Evolutionary conservation across 306 rosid genomes (phyloP), one percentile per base, ranked within the genome.

Genomic region (Mimosa pudica): DNA sequence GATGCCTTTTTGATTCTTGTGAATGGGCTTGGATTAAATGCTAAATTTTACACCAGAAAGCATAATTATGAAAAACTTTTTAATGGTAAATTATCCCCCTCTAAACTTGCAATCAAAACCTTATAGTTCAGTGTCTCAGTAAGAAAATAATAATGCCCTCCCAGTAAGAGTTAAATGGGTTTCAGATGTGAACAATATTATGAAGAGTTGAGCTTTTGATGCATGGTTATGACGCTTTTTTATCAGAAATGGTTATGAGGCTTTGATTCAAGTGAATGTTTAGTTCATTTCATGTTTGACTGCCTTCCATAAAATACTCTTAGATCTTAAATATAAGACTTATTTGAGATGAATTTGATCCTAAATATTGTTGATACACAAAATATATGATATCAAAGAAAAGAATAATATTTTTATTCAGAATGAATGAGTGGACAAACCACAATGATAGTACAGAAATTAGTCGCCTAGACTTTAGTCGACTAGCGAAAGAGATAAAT

Each of bases 201-300:
- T 68, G 52, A n/a, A n/a, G n/a, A 66, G 52, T 42, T 68, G 71
- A 38, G 70, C 49, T 66, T 9, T 18, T 41, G 49, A 36, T n/a
- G n/a, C n/a, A n/a, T n/a, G n/a, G n/a, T n/a, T n/a, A n/a, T n/a
- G n/a, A n/a, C n/a, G n/a, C n/a, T n/a, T n/a, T n/a, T n/a, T n/a
- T n/a, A n/a, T n/a, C n/a, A n/a, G n/a, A n/a, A n/a, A n/a, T 41
- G 47, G 49, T 66, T 68, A 41, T 42, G 46, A 18, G 33, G 57
- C n/a, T n/a, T n/a, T n/a, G n/a, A n/a, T n/a, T n/a, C n/a, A 70
- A 45, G n/a, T 70, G 57, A 70, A 8, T 16, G 9, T 68, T 6
- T 44, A n/a, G 32, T n/a, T 57, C 63, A n/a, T 57, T 42, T 42
- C 16, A 6, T 68, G 51, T 52, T 67, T 68, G 51, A 6, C 24